Conservation (phyloP, 2,329 filamentous ascomycete genomes). For the Trichophyton verrucosum region DNA sequence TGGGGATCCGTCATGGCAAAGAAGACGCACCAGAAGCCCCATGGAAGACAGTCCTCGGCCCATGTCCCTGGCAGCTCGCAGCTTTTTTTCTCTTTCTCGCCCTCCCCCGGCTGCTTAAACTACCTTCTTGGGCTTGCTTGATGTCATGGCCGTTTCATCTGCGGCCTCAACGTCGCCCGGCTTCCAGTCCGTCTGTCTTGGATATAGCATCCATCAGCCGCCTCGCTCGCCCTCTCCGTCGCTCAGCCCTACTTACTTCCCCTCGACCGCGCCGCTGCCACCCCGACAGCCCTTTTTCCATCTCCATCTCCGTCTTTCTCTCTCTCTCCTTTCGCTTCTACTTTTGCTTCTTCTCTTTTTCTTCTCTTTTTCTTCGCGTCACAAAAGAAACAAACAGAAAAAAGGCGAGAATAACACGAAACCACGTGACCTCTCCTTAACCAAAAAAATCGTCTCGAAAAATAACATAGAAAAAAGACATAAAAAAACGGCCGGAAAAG, state of each 20-base stretch:
- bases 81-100: too few relatives aligned
- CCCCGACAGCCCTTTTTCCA: background rate
- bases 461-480: background rate
- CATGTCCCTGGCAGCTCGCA: too few relatives aligned
- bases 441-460: background rate
- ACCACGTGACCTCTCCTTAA: constrained; percentile 6
- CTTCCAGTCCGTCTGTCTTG: background rate
- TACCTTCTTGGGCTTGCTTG: too few relatives aligned
- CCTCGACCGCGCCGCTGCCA: too few relatives aligned
- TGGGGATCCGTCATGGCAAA: too few relatives aligned
- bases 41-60: too few relatives aligned
- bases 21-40: too few relatives aligned
- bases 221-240: too few relatives aligned
- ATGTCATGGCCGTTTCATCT: too few relatives aligned
- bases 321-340: background rate
- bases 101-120: too few relatives aligned
- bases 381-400: constrained; percentile 10
- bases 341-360: background rate
- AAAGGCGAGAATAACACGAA: constrained; percentile 10
- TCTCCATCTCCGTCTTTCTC: background rate
- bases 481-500: background rate
- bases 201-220: too few relatives aligned
- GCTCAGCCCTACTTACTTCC: too few relatives aligned
- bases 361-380: background rate
- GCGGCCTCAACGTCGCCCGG: background rate